Evolutionary conservation across 1,284 basidiomycete species (phyloP), one percentile per base, ranked within the genome.

Genomic region (Cutaneotrichosporon sp.): DNA sequence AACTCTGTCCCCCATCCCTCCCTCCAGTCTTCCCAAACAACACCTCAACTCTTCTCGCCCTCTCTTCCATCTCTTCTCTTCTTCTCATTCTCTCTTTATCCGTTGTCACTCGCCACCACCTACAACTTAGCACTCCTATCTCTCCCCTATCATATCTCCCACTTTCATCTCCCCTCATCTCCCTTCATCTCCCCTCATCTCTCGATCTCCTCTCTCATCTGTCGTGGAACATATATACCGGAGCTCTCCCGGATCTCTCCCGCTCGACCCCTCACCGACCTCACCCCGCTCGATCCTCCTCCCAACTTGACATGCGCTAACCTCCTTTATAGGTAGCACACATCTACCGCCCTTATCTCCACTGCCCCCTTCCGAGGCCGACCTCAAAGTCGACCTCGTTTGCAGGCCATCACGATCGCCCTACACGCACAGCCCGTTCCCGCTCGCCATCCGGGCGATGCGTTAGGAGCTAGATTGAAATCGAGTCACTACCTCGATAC

Each of bases 391-490:
- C 42, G 42, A 44, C 42, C 42, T 44, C 27, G 29, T 19, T 22
- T 24, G 17, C 11, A n/a, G 4, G 8, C 24, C 32, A 46, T 16
- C 44, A 46, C 44, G 44, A 33, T 46, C 35, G 34, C 46, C 17
- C n/a, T 47, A 11, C 46, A 37, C 35, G 34, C 35, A 22, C 46
- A 26, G 25, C 46, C 35, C n/a, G n/a, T 24, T 46, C 46, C 46
- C 46, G 19, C 46, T 37, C 34, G 34, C 46, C 46, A 37, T 47
- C 46, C 34, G 26, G 46, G 47, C 52, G 42, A 54, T 49, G 52
- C 42, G 29, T 35, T 49, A 49, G 35, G 33, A 11, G n/a, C 48
- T 27, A 14, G 25, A 31, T 43, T 37, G 5, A 29, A 27, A 46
- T 41, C 37, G 24, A 39, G 35, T 16, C 32, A 37, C 32, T 37